phyloP scores from a whole-genome alignment of 2,329 filamentous ascomycete genomes.

The Fusarium piperis region DNA sequence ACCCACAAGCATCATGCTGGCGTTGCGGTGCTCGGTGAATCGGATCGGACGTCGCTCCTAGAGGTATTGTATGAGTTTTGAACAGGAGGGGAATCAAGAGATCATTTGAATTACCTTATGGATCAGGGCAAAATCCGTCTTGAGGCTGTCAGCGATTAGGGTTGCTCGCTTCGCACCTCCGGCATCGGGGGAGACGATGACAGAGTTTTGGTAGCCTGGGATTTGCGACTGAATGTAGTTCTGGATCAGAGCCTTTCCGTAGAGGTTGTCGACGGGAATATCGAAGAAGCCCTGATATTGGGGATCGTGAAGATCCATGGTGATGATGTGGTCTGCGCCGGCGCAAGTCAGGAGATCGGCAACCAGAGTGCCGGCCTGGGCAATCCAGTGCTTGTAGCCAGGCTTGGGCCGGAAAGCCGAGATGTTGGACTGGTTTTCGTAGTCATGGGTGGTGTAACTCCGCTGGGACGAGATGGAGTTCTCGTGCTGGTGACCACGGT shows the following conservation, averaged over 20 bases:
- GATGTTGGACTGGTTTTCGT: constrained; percentile 66
- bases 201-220: constrained; percentile 83
- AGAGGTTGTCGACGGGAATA: constrained; percentile 97
- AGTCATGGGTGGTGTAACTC: constrained; percentile 71
- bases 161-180: constrained; percentile 97
- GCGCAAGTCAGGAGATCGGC: constrained; percentile 95
- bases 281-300: constrained; percentile 99
- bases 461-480: constrained; percentile 55
- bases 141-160: constrained; percentile 90
- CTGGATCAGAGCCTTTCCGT: constrained; percentile 79
- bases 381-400: constrained; percentile 98
- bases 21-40: constrained; percentile 88
- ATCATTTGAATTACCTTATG: constrained; percentile 74
- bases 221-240: constrained; percentile 82
- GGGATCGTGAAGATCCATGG: constrained; percentile 95
- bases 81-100: constrained; percentile 45
- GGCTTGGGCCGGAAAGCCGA: constrained; percentile 79
- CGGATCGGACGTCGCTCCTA: constrained; percentile 89
- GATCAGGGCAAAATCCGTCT: constrained; percentile 96
- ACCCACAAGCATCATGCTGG: constrained; percentile 95
- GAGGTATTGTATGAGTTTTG: constrained; percentile 45
- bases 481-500: constrained; percentile 51
- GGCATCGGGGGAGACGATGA: constrained; percentile 95
- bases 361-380: constrained; percentile 93
- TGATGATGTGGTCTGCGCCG: constrained; percentile 96